Conservation (phyloP, 2,329 filamentous ascomycete species). For the Alternaria brassicicola region DNA sequence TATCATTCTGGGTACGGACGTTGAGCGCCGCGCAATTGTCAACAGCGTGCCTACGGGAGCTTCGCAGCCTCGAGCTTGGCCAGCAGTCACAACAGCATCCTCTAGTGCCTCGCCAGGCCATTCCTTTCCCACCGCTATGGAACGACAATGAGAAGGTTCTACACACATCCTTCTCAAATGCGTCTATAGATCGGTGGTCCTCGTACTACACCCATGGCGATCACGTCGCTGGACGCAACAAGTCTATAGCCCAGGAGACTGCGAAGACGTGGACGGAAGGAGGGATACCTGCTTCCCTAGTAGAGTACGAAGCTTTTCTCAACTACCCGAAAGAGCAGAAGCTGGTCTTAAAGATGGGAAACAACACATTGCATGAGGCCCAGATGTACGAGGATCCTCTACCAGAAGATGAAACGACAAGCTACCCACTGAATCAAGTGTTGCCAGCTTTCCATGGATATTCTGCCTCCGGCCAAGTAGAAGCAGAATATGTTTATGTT, state of each 20-base stretch:
- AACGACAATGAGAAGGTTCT: conserved; percentile 47
- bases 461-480: conserved; percentile 53
- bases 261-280: conserved; percentile 39
- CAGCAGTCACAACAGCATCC: background rate
- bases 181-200: conserved; percentile 45
- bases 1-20: background rate
- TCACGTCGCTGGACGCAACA: conserved; percentile 42
- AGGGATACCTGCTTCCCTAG: conserved; percentile 30
- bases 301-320: conserved; percentile 49
- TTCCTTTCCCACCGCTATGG: conserved; percentile 40
- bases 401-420: conserved; percentile 41
- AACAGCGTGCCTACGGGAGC: background rate
- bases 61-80: background rate
- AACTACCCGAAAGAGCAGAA: conserved; percentile 47
- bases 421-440: conserved; percentile 44
- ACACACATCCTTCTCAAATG: conserved; percentile 49
- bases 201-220: conserved; percentile 49
- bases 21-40: background rate
- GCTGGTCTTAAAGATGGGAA: conserved; percentile 37
- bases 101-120: conserved; percentile 17
- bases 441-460: conserved; percentile 57
- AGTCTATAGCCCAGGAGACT: conserved; percentile 47
- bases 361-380: conserved; percentile 38
- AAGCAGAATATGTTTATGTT: conserved; percentile 56
- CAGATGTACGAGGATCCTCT: conserved; percentile 43